phyloP scores from a whole-genome alignment of 805 yeast species.

The Metschnikowia lachancei region DNA sequence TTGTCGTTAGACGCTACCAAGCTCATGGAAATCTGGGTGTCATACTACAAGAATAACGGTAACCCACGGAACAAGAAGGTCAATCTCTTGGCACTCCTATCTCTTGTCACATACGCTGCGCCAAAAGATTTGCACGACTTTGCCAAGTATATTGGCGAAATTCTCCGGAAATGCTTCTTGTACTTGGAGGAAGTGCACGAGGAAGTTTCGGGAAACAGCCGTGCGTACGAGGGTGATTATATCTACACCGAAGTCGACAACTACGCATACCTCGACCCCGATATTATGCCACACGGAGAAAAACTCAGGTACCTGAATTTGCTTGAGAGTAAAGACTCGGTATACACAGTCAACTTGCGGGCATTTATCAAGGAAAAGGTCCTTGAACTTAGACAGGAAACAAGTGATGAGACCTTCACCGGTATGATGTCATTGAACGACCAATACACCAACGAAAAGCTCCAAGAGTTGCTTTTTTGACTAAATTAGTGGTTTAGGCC shows the following conservation, averaged over 20 bases:
- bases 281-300: constrained; percentile 43
- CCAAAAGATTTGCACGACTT: constrained; percentile 22
- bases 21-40: constrained; percentile 39
- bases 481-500: not conserved
- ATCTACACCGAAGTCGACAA: constrained; percentile 43
- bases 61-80: constrained; percentile 76
- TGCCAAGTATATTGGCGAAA: constrained; percentile 22
- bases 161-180: constrained; percentile 35
- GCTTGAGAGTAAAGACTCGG: constrained; percentile 34
- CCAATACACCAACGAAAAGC: constrained; percentile 33
- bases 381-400: constrained; percentile 23
- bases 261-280: constrained; percentile 40
- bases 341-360: constrained; percentile 46
- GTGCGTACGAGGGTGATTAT: constrained; percentile 36
- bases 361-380: constrained; percentile 38
- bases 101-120: constrained; percentile 42
- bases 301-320: constrained; percentile 35
- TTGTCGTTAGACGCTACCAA: constrained; percentile 24
- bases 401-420: constrained; percentile 32
- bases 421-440: constrained; percentile 36
- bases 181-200: constrained; percentile 78
- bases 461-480: constrained; percentile 19
- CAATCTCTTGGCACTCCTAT: constrained; percentile 58
- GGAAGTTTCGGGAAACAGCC: constrained; percentile 31
- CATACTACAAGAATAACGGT: constrained; percentile 50